Base-by-base conservation (phyloP, 2,329 filamentous ascomycete species). In the Bipolaris sorokiniana region DNA sequence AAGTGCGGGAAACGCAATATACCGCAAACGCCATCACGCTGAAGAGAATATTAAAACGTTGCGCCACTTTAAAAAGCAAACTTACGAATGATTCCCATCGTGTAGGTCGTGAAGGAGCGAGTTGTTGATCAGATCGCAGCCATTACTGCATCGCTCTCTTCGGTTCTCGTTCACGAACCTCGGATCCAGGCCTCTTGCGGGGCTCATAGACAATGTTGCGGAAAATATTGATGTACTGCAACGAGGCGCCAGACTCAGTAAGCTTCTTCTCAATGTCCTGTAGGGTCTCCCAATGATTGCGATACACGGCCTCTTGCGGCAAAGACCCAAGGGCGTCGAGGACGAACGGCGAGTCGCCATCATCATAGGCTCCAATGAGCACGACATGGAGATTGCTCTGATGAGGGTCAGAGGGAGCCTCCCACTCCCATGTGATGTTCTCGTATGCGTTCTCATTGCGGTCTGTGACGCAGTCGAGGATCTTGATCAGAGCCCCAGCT, bases 381-480 rank as follows among this genome's bases (percentile, higher is more conserved):
- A 64, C 66, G 13, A 67, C 60, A 41, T 72, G 75, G 1, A 77
- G 56, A 28, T 77, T 76, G 61, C 66, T 72, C 28, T 74, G 61
- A 3, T 52, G 52, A 6, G 71, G 63, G 13, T 73, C 62, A 16
- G 55, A 59, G 5, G 70, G 65, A 13, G 61, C 60, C 31, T 71
- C 65, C 33, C 64, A 63, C 2, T 62, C 67, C 73, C 70, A 76
- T 2, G 69, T 64, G 33, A 68, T 72, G 33, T 63, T 50, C 34
- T 63, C 67, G 51, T 76, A 76, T 6, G 70, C 68, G 50, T 77
- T 66, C 31, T 62, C 58, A 46, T 77, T 74, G 41, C 73, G 68
- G 16, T 67, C 58, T 2, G 67, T 65, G 28, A 77, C 74, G 2
- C 64, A 64, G 28, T 74, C 68, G 11, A 77, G 63, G 28, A 77